These are phyloP conservation scores for Tulasnella sp. DNA, from an alignment of 768 basidiomycete genomes.

Conservation along the genomic window DNA sequence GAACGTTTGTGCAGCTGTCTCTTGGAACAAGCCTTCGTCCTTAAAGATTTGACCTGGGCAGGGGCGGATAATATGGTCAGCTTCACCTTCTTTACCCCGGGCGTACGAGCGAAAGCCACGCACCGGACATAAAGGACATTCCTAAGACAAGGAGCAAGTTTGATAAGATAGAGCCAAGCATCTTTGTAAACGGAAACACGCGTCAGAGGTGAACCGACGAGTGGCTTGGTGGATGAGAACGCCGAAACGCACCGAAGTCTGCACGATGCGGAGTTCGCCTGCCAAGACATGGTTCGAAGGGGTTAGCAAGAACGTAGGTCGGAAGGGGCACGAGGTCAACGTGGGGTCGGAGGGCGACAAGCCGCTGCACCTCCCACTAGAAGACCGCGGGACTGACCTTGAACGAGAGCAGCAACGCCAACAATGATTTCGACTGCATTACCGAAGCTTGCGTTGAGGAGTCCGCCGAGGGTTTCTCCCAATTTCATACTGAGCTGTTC, in stretches of 20 bases:
- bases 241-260: constrained; percentile 60
- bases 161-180: constrained; percentile 86
- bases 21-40: constrained; percentile 64
- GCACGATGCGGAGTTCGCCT: constrained; percentile 82
- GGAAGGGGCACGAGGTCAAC: neutral
- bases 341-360: neutral
- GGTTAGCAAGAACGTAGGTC: neutral
- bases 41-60: constrained; percentile 57
- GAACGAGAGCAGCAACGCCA: constrained; percentile 72
- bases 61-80: neutral
- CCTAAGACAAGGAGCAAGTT: constrained; percentile 87
- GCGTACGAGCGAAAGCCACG: too few species aligned
- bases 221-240: neutral
- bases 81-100: too few species aligned
- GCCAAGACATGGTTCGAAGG: constrained; percentile 2
- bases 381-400: constrained; percentile 42
- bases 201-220: neutral
- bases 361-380: neutral
- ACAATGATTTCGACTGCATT: constrained; percentile 80
- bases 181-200: constrained; percentile 36
- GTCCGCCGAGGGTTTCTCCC: constrained; percentile 77
- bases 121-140: constrained; percentile 80
- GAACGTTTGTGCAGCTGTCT: constrained; percentile 81
- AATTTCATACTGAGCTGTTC: constrained; percentile 71
- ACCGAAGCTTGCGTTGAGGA: constrained; percentile 60